These are phyloP conservation scores for Solanum ossicruentum DNA, from an alignment of 257 asterid genomes.

Conservation along the genomic window DNA sequence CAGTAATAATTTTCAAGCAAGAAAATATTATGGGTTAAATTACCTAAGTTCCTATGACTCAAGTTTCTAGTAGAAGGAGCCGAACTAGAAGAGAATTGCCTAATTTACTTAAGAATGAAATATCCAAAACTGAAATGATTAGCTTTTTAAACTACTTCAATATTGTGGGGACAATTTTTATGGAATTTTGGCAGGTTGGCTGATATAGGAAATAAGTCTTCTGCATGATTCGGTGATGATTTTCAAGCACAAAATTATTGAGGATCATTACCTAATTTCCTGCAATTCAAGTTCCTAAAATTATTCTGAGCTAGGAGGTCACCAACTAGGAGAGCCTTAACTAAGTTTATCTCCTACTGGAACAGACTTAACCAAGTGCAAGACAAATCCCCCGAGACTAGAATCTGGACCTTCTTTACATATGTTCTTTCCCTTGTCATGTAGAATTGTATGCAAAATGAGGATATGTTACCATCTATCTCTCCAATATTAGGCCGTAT, in stretches of 20 bases:
- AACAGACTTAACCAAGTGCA: neutral
- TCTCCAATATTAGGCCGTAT: neutral
- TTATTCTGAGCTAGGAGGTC: neutral
- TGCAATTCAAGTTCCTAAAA: neutral
- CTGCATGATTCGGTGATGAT: neutral
- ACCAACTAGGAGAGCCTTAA: neutral
- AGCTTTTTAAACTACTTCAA: neutral
- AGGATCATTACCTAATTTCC: neutral
- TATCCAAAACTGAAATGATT: neutral
- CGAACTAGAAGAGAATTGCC: neutral
- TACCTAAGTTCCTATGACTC: neutral
- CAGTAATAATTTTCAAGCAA: neutral
- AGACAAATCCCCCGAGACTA: neutral
- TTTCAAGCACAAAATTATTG: neutral
- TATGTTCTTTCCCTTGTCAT: neutral
- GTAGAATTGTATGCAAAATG: neutral
- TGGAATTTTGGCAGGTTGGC: neutral
- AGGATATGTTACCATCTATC: neutral
- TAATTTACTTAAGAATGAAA: neutral
- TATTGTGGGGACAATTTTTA: neutral
- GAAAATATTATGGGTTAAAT: neutral
- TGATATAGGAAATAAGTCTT: neutral
- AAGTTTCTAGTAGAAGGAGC: neutral
- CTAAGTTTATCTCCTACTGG: neutral
- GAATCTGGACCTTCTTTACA: neutral